phyloP scores from a whole-genome alignment of 345 rosid species.

The Draba incana region DNA sequence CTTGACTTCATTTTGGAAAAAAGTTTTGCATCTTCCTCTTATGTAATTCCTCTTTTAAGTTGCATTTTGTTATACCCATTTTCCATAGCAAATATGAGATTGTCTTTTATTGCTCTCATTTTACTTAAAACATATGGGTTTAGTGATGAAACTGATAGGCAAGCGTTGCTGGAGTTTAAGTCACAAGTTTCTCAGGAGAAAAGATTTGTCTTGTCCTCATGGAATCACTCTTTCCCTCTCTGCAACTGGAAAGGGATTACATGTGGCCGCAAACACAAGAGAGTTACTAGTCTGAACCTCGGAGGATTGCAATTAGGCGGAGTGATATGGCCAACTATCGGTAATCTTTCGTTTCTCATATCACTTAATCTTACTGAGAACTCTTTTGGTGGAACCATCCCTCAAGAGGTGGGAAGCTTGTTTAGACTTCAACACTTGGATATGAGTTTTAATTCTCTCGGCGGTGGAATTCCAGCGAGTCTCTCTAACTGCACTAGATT shows the following conservation, averaged over 20 bases:
- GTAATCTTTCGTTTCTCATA: slow-evolving; percentile 26
- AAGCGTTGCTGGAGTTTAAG: slow-evolving; percentile 24
- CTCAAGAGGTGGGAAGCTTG: slow-evolving; percentile 9
- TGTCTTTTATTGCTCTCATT: not conserved
- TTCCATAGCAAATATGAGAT: not conserved
- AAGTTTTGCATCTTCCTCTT: not conserved
- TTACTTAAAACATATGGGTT: not conserved
- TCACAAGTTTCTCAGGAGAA: slow-evolving; percentile 1
- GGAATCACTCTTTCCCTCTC: slow-evolving; percentile 38
- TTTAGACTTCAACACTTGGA: not conserved
- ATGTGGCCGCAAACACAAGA: slow-evolving; percentile 26
- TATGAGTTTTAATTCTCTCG: not conserved
- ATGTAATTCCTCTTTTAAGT: not conserved
- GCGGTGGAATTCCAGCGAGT: not conserved
- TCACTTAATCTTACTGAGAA: not conserved
- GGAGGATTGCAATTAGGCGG: slow-evolving; percentile 18
- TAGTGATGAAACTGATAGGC: slow-evolving; percentile 15
- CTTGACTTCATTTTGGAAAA: not conserved
- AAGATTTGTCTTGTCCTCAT: slow-evolving; percentile 23
- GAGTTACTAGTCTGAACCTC: slow-evolving; percentile 23
- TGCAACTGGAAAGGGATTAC: slow-evolving; percentile 39
- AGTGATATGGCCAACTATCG: slow-evolving; percentile 22
- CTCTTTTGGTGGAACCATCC: slow-evolving; percentile 5
- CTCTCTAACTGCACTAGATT: slow-evolving; percentile 14
- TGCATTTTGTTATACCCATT: not conserved